Evolutionary conservation across 2,329 filamentous ascomycete species (phyloP), one percentile per base, ranked within the genome.

Genomic region (Neonectria sp.): DNA sequence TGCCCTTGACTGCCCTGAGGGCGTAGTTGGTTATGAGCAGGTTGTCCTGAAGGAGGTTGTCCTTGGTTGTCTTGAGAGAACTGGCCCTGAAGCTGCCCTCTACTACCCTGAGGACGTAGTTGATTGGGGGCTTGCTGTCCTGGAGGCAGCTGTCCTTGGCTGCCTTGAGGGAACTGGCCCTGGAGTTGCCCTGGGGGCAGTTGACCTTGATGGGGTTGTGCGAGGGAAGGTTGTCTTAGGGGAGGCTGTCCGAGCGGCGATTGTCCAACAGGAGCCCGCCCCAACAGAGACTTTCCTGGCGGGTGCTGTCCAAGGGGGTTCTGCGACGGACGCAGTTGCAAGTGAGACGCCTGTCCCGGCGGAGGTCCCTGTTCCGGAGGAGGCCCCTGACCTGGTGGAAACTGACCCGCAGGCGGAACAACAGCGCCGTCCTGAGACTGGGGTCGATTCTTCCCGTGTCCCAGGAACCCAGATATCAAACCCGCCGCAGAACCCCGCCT

Each of bases 401-500:
- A 21, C 21, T 21, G 21, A 45, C n/a, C 63, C 13, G 71, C 63
- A 24, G 65, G 37, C 4, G 57, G 49, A 13, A 57, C 31, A 27
- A 43, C 48, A 2, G 33, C 17, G 11, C 45, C 55, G 17, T 25
- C 55, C 21, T 69, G 68, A 17, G 65, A 65, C 4, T 62, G 27
- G 24, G 72, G 72, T 29, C 71, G 68, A 48, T 68, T 65, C 45
- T 69, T 77, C 8, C 71, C 69, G 12, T 73, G 76, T 3, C 78
- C 77, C 21, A 80, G 46, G 11, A 80, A 65, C 3, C 75, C 75
- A 4, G 76, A 77, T 21, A 80, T 68, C 27, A 81, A 65, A 13
- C 71, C 75, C 12, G 77, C 72, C 5, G 77, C 71, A 8, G 79
- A 80, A 15, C 75, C 71, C 37, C 79, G 74, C 55, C 79, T 73